These are phyloP conservation scores for Penicillium egyptiacum DNA, from an alignment of 495 filamentous ascomycete genomes.

Conservation along the genomic window DNA sequence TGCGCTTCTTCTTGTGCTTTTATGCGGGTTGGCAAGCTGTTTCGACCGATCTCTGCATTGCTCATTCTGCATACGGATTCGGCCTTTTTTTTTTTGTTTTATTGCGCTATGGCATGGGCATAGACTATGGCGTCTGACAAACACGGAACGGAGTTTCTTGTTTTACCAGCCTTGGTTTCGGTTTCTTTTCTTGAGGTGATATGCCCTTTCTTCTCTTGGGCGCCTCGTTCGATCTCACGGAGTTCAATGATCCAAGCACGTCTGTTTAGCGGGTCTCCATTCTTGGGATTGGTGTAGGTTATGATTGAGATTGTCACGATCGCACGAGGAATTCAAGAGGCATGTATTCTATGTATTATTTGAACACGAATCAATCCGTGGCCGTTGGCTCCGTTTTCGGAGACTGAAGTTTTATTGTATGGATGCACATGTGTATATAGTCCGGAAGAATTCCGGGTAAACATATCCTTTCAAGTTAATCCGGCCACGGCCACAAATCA, in stretches of 20 bases:
- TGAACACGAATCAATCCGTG: slow-evolving; percentile 21
- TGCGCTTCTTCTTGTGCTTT: slow-evolving; percentile 6
- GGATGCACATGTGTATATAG: slow-evolving; percentile 12
- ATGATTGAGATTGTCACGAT: slow-evolving; percentile 20
- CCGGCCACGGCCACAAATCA: slow-evolving; percentile 38
- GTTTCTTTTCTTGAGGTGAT: slow-evolving; percentile 8
- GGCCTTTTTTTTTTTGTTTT: slow-evolving; percentile 23
- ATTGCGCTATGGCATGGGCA: slow-evolving; percentile 28
- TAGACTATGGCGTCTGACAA: slow-evolving; percentile 44
- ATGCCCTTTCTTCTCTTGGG: slow-evolving; percentile 23
- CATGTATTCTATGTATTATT: slow-evolving; percentile 36
- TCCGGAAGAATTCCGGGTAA: slow-evolving; percentile 27
- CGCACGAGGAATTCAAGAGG: slow-evolving; percentile 27
- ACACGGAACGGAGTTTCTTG: slow-evolving; percentile 36
- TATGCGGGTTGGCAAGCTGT: slow-evolving; percentile 6
- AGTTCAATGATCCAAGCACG: slow-evolving; percentile 3
- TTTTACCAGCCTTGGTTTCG: slow-evolving; percentile 15
- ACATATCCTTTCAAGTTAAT: slow-evolving; percentile 23
- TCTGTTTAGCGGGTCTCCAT: slow-evolving; percentile 1
- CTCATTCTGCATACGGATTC: slow-evolving; percentile 11
- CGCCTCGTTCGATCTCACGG: slow-evolving; percentile 14
- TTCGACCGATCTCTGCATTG: not conserved
- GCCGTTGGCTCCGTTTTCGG: not conserved
- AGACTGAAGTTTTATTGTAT: not conserved
- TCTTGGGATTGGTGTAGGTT: slow-evolving; percentile 7